phyloP scores from a whole-genome alignment of 805 yeast species.

The Suhomyces vadensis region DNA sequence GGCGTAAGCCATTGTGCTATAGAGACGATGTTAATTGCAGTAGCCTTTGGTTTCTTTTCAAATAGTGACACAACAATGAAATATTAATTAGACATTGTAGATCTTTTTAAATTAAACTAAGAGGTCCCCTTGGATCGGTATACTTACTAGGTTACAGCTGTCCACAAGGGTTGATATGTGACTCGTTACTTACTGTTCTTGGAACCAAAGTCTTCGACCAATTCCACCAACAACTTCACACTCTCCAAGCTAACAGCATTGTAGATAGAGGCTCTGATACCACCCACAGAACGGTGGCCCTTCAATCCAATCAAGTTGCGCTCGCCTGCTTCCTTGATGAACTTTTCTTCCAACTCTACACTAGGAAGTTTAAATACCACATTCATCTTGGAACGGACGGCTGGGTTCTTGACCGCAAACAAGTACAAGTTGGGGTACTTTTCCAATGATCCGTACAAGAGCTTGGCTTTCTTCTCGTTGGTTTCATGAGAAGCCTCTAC shows the following conservation, averaged over 20 bases:
- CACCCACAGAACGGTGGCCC: constrained; percentile 97
- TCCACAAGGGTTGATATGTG: not conserved
- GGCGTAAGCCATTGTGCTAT: no score
- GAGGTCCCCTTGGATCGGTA: no score
- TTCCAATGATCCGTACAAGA: constrained; percentile 67
- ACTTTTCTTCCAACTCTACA: constrained; percentile 65
- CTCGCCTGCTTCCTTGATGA: constrained; percentile 66
- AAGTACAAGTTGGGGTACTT: constrained; percentile 62
- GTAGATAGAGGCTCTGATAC: constrained; percentile 90
- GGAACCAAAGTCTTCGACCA: constrained; percentile 60
- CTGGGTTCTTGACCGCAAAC: constrained; percentile 59
- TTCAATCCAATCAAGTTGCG: constrained; percentile 72
- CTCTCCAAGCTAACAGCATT: constrained; percentile 76
- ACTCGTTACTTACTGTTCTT: constrained; percentile 8
- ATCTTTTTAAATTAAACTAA: no score
- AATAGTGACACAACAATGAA: no score
- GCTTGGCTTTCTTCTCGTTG: constrained; percentile 61
- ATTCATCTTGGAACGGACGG: constrained; percentile 83
- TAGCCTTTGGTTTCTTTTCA: no score
- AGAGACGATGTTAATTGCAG: no score
- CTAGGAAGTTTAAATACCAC: constrained; percentile 79
- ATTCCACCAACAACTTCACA: constrained; percentile 56
- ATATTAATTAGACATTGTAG: no score
- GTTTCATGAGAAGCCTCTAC: constrained; percentile 56
- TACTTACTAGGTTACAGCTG: not conserved